A percentile compares a stretch with the other conserved stretches of the same genome.
phyloP scores from a whole-genome alignment of 768 basidiomycete genomes.

The Galerina marginata region DNA sequence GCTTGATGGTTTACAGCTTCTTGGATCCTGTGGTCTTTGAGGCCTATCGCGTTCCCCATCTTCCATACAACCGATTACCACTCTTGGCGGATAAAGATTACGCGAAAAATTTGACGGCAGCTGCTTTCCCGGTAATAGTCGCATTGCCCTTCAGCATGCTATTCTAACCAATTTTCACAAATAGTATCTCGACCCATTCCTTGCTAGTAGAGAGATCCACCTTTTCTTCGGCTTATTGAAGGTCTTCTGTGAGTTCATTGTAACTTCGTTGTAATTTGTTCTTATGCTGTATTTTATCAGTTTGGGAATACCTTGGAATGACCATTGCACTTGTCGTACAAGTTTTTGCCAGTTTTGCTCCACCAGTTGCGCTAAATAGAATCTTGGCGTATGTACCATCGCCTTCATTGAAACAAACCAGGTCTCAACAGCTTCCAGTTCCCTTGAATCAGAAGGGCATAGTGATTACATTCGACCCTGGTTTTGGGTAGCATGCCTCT shows the following conservation, averaged over 20 bases:
- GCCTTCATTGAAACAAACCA: neutral
- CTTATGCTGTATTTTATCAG: conserved; percentile 6
- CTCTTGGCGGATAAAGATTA: conserved; percentile 67
- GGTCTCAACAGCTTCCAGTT: conserved; percentile 37
- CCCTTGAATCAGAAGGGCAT: conserved; percentile 59
- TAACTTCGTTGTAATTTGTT: neutral
- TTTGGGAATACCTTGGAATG: conserved; percentile 36
- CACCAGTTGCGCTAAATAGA: conserved; percentile 47
- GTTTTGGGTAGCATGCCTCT: conserved; percentile 66
- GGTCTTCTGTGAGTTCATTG: conserved; percentile 35
- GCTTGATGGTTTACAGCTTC: conserved; percentile 52
- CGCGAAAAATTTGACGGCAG: conserved; percentile 27
- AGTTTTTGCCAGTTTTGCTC: conserved; percentile 34
- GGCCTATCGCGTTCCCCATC: conserved; percentile 48
- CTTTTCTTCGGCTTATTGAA: conserved; percentile 51
- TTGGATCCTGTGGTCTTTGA: conserved; percentile 56
- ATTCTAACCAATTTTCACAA: conserved; percentile 14
- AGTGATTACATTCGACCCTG: conserved; percentile 59
- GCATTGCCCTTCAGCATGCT: conserved; percentile 12
- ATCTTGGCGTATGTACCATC: conserved; percentile 38
- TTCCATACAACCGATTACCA: conserved; percentile 58
- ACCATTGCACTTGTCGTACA: conserved; percentile 31
- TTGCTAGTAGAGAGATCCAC: conserved; percentile 45
- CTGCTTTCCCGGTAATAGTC: conserved; percentile 20
- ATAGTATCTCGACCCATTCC: conserved; percentile 51